Conservation (phyloP, 257 asterid genomes). For the Cruciata laevipes region DNA sequence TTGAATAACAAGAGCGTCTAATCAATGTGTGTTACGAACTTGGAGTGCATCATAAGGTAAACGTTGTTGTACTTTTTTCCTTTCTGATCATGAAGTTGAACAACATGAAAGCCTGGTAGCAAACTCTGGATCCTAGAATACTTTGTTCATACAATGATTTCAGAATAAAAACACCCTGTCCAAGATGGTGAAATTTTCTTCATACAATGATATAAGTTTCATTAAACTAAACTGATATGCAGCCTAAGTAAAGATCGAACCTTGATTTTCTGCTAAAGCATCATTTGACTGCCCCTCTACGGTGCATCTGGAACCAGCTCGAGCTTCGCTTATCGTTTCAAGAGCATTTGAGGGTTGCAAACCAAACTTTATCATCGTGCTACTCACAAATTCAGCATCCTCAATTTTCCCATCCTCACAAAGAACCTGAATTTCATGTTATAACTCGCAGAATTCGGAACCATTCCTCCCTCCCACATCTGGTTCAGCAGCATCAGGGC, state of each 20-base stretch:
- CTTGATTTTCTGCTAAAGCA: neutral
- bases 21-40: constrained; percentile 19
- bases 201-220: no score
- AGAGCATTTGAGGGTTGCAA: constrained; percentile 31
- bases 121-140: constrained; percentile 54
- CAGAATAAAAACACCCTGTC: no score
- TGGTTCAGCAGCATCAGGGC: constrained; percentile 49
- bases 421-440: constrained; percentile 48
- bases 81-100: constrained; percentile 41
- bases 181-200: no score
- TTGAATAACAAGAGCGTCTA: no score
- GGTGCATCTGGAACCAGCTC: neutral
- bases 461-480: constrained; percentile 53
- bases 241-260: neutral
- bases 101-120: constrained; percentile 48
- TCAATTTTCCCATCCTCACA: constrained; percentile 44
- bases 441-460: constrained; percentile 61
- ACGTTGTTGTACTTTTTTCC: constrained; percentile 42
- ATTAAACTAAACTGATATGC: neutral
- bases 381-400: constrained; percentile 38
- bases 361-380: constrained; percentile 50
- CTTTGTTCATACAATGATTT: no score
- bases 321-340: constrained; percentile 22
- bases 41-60: constrained; percentile 54
- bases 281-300: neutral